Base-by-base conservation (phyloP, 257 asterid species). In the Capsicum baccatum region DNA sequence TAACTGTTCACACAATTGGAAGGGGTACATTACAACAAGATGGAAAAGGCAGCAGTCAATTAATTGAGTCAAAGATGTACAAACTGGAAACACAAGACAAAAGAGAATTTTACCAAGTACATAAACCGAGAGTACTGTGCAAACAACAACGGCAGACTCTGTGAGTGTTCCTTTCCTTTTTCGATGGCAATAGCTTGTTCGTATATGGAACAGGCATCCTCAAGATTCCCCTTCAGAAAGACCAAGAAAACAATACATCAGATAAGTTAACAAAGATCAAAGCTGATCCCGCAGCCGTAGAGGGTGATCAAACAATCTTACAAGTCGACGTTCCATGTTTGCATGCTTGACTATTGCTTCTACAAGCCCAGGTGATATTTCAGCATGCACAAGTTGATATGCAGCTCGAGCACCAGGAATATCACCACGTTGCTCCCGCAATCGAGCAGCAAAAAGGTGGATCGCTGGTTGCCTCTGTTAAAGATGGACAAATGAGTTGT, bases 261-360 rank as follows among this genome's bases (percentile, higher is more conserved):
- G 83, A 67, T 35, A 21, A 26, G 50, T 79, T 42, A 9, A 68
- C 84, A 79, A 5, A 19, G 17, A 83, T 12, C 58, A 82, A 66
- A 83, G 16, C 70, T 44, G 52, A 21, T 66, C 33, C 55, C 17
- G 68, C 55, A 83, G 14, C 37, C 58, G 4, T 55, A 68, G 69
- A 26, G 55, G n/a, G 80, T 66, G 19, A 58, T 48, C 60, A 48
- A 44, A 67, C 83, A 84, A 83, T 69, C 94, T 92, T 92, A 97
- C 99, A 74, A 89, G 94, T 85, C 99, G 91, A 80, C 87, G 87
- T 83, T 97, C 99, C 99, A 97, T 97, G 92, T 97, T 97, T 35
- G 99, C 97, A 86, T 97, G 99, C 92, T 93, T 97, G 59, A 94
- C 90, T 59, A 93, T 93, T 3, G 99, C 99, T 91, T 94, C 99